Base-by-base conservation (phyloP, 306 rosid genomes). In the Urtica urens region DNA sequence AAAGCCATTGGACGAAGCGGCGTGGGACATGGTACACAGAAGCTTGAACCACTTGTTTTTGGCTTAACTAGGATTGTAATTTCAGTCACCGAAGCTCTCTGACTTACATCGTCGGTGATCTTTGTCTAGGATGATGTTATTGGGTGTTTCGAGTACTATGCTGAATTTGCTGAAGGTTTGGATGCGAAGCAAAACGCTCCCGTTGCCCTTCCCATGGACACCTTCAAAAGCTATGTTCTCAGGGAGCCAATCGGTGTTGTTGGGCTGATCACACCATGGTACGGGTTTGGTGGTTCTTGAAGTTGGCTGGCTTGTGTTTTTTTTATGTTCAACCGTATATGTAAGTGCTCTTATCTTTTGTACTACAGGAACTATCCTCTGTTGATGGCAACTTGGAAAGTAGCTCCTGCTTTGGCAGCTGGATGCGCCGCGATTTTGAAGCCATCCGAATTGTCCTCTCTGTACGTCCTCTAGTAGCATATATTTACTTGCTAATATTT, bases 391-490 rank as follows among this genome's bases (percentile, higher is more conserved):
- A 67, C 82, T 20, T 90, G 99, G 99, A 90, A 90, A 73, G 99
- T 90, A 62, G 99, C 99, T 52, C 85, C 99, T 62, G 92, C 99
- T 44, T 69, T 90, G 48, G 99, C 99, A 51, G 95, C 99, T 33
- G 99, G 99, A 34, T 90, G 99, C 67, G 74, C 99, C 28, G 99
- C 95, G n/a, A 79, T 90, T 59, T 54, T 90, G 68, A 90, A 90
- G 78, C 99, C 99, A 1, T 90, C 99, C 46, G 99, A 90, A 57
- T 58, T 85, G 78, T 80, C 99, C 38, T 90, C 99, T 17, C 58
- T 85, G 99, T 90, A 81, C 50, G 85, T 68, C 46, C 54, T 53
- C n/a, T 42, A 5, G 65, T 50, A 10, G 44, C 38, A 64, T 20
- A 30, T 63, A 50, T 19, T 14, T 50, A 21, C 48, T 68, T 57